Evolutionary conservation across 1,284 basidiomycete species (phyloP), one percentile per base, ranked within the genome.

Genomic region (Ceratobasidium sp.): DNA sequence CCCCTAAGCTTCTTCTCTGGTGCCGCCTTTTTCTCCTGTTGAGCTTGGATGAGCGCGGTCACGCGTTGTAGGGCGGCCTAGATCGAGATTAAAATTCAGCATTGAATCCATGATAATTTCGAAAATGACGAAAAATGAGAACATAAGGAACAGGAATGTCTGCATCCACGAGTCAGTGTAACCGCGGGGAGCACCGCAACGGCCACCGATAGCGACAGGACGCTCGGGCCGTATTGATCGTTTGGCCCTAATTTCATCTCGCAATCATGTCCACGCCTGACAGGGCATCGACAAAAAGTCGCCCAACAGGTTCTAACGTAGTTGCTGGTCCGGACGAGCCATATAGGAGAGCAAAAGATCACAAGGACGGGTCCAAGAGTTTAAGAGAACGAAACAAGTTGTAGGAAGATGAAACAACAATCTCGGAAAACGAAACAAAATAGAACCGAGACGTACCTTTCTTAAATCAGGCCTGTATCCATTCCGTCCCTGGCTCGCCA

Each of bases 261-360:
- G 92, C 92, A 94, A 88, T 90, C 91, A 85, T 92, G 90, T 93
- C 92, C 91, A 93, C 92, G 88, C 92, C 92, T 91, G 88, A 85
- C 91, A 87, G 90, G 76, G 83, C 81, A 80, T 85, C 83, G 84
- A 90, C 91, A 85, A 89, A 90, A 88, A n/a, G 79, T 79, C 77
- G 78, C 73, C 73, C 73, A 77, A 76, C 77, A 78, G 81, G 79
- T 90, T 92, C 91, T 91, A 90, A 89, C 89, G 88, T 88, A 88
- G 90, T 83, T 91, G 89, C 90, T 85, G 49, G 53, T 37, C 35
- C 2, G 26, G 39, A 42, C 42, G 54, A 8, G 54, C 54, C 54
- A 28, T 23, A 17, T 61, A 13, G 35, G 60, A 39, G 6, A 1
- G 15, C 28, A 15, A 10, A 33, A 56, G 76, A 63, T 80, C 77